Percentiles rank a stretch among this genome's conserved stretches.
phyloP scores from a whole-genome alignment of 2,329 filamentous ascomycete genomes.

The Chalara sp. region DNA sequence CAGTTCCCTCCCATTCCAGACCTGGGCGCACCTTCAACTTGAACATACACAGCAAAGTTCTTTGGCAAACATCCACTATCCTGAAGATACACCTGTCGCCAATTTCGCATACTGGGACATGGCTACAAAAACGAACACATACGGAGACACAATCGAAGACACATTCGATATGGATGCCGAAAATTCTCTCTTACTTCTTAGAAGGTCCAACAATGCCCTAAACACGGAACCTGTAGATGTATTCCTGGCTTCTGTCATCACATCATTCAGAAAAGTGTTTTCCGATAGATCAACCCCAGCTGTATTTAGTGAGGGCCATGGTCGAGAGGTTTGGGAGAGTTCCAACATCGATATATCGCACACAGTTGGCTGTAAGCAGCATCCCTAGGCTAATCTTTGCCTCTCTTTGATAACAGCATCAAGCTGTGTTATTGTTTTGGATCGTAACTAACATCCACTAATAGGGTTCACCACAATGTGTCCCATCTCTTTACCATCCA shows the following conservation, averaged over 20 bases:
- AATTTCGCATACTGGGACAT: constrained; percentile 33
- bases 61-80: constrained; percentile 21
- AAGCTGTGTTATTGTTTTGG: constrained; percentile 27
- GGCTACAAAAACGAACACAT: constrained; percentile 24
- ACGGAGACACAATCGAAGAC: constrained; percentile 27
- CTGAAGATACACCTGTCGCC: constrained; percentile 20
- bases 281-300: too few relatives aligned
- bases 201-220: constrained; percentile 24
- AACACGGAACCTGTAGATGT: constrained; percentile 15
- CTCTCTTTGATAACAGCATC: background rate
- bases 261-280: too few relatives aligned
- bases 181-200: constrained; percentile 18
- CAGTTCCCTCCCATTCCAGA: constrained; percentile 29
- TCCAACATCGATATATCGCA: too few relatives aligned
- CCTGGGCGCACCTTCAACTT: constrained; percentile 28
- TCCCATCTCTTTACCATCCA: constrained; percentile 23
- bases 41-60: constrained; percentile 20
- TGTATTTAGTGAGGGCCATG: too few relatives aligned
- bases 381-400: too few relatives aligned
- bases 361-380: too few relatives aligned
- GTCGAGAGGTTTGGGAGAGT: too few relatives aligned
- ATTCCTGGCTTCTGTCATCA: too few relatives aligned
- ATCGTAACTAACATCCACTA: too few relatives aligned
- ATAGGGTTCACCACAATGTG: constrained; percentile 36
- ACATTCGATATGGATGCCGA: constrained; percentile 34